Evolutionary conservation across 208 protist genomes (phyloP).

Genomic region (Borovskyia barvae): DNA sequence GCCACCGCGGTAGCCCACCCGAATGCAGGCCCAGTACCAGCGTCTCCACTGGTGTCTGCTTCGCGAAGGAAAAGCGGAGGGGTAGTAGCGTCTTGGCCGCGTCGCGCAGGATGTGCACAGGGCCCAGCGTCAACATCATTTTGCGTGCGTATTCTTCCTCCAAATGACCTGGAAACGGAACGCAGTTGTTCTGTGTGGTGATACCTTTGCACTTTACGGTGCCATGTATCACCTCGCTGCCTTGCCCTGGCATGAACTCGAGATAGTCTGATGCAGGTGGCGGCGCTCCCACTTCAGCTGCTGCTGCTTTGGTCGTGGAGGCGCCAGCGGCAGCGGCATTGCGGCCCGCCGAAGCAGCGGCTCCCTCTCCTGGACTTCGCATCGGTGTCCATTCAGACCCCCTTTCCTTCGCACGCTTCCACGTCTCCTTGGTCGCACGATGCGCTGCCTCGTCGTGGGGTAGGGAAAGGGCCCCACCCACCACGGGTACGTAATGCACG

Average conservation of each 20-base stretch:
- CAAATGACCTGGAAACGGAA: constrained; percentile 69
- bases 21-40: constrained; percentile 84
- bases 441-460: not conserved
- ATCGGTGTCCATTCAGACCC: constrained; percentile 7
- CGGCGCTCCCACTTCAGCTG: constrained; percentile 7
- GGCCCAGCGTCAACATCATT: constrained; percentile 81
- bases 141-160: constrained; percentile 80
- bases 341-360: not conserved
- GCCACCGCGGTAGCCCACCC: constrained; percentile 79
- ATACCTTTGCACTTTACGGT: constrained; percentile 83
- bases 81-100: constrained; percentile 54
- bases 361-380: constrained; percentile 4
- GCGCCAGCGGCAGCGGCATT: not conserved
- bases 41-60: constrained; percentile 60
- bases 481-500: constrained; percentile 68
- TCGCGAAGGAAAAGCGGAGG: constrained; percentile 66
- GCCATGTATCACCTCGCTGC: constrained; percentile 71
- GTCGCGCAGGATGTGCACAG: constrained; percentile 79
- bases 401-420: not conserved
- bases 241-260: constrained; percentile 64
- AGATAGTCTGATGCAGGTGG: constrained; percentile 42
- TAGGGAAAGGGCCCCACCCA: not conserved
- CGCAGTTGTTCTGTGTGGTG: constrained; percentile 79
- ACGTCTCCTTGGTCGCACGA: not conserved
- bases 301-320: not conserved